Evolutionary conservation across 768 basidiomycete species (phyloP).

Genomic region (Rhodotorula diobovata): DNA sequence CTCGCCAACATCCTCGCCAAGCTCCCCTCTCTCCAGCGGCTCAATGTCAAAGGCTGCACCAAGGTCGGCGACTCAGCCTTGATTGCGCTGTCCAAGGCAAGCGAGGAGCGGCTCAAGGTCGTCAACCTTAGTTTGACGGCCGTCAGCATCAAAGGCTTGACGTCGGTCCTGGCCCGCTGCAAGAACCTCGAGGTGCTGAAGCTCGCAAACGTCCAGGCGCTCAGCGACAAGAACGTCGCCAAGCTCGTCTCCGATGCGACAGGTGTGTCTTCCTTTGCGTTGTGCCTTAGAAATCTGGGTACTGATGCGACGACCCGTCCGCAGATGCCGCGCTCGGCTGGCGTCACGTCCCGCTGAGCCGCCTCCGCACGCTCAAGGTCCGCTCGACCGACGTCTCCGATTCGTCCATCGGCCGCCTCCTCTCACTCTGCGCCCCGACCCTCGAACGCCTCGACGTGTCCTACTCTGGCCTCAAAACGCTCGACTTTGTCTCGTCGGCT

Average conservation of each 20-base stretch:
- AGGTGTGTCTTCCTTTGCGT: not conserved
- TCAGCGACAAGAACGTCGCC: slow-evolving; percentile 33
- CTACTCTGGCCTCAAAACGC: slow-evolving; percentile 29
- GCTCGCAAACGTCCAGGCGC: slow-evolving; percentile 28
- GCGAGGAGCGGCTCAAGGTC: slow-evolving; percentile 10
- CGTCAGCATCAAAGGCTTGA: slow-evolving; percentile 34
- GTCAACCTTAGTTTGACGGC: slow-evolving; percentile 40
- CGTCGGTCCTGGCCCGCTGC: slow-evolving; percentile 30
- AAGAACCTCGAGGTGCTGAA: slow-evolving; percentile 38
- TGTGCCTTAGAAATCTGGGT: accelerated
- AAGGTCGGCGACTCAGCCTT: slow-evolving; percentile 38
- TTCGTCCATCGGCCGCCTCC: slow-evolving; percentile 32
- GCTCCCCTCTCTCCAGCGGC: slow-evolving; percentile 27
- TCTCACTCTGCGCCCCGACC: slow-evolving; percentile 32
- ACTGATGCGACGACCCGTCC: no score
- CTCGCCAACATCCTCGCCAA: slow-evolving; percentile 31
- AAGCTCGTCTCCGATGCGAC: slow-evolving; percentile 30
- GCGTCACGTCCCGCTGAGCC: slow-evolving; percentile 30
- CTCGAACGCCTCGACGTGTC: slow-evolving; percentile 41
- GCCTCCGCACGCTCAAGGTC: slow-evolving; percentile 39
- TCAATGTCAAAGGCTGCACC: slow-evolving; percentile 37
- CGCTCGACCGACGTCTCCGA: slow-evolving; percentile 39
- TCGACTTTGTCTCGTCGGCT: slow-evolving; percentile 37
- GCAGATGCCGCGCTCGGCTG: slow-evolving; percentile 15
- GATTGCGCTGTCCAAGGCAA: slow-evolving; percentile 26